Conservation (phyloP, 768 basidiomycete genomes). For the Asterophora lycoperdoides region DNA sequence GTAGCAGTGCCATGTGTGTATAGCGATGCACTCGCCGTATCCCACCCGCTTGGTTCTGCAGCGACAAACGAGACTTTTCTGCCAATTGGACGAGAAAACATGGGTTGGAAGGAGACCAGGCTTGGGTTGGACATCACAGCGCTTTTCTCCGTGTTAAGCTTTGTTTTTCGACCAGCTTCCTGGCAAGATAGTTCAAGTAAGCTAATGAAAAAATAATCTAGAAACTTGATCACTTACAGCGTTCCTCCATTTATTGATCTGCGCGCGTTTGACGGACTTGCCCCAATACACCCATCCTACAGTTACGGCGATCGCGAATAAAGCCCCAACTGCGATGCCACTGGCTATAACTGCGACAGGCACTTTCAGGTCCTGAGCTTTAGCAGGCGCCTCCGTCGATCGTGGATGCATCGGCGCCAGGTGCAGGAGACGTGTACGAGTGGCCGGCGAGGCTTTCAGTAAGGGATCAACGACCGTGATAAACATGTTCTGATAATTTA, state of each 20-base stretch:
- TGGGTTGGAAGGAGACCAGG: constrained; percentile 25
- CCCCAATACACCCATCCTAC: constrained; percentile 48
- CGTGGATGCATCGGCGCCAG: constrained; percentile 14
- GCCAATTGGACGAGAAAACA: constrained; percentile 22
- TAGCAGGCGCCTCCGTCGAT: constrained; percentile 6
- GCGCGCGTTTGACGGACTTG: constrained; percentile 33
- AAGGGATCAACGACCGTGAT: neutral
- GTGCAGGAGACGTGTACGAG: constrained; percentile 3
- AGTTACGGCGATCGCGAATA: constrained; percentile 40
- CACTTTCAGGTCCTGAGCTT: constrained; percentile 19
- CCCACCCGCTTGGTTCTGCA: neutral
- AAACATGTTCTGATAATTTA: neutral
- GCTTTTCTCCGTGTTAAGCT: constrained; percentile 41
- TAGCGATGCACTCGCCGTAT: neutral
- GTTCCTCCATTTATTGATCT: constrained; percentile 25
- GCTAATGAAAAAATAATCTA: neutral
- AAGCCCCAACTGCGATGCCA: constrained; percentile 43
- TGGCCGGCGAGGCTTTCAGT: neutral
- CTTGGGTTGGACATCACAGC: constrained; percentile 25
- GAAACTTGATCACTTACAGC: constrained; percentile 15
- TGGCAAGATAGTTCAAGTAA: constrained; percentile 8
- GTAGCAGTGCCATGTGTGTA: neutral
- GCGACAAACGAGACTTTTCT: constrained; percentile 40
- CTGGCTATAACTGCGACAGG: constrained; percentile 50
- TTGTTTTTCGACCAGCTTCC: constrained; percentile 25